Evolutionary conservation across 106 monocot species (phyloP), one percentile per base, ranked within the genome.

Genomic region (Apostasia shenzhenica): DNA sequence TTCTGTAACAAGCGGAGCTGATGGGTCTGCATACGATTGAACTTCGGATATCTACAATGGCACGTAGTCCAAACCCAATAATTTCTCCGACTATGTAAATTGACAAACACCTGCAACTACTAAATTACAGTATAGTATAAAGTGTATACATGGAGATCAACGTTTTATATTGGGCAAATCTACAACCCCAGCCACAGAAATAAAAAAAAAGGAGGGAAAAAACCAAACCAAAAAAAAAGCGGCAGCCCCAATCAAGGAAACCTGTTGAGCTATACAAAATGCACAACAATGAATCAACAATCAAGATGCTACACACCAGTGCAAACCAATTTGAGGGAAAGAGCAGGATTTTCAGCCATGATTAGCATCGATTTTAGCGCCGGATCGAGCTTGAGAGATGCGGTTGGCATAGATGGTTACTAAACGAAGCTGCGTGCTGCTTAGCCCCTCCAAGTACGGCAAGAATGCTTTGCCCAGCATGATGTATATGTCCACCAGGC

Each of bases 401-500:
- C 92, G 76, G 70, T 90, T 99, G 47, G 92, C 92, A 63, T 99
- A 99, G 50, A 99, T 89, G 3, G 92, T 92, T 37, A 99, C 92
- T 11, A 99, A 66, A 39, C 89, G 80, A 67, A 99, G 69, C 69
- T 99, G 97, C 0, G 97, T 99, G 84, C 92, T 92, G 73, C 73
- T 99, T n/a, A 99, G 87, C 41, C 92, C 89, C 67, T 99, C 97
- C 71, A 99, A 73, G 59, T 92, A 85, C 42, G 97, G 97, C 67
- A 86, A 73, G 70, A 99, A 99, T 44, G 86, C 77, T 50, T 99
- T 90, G 42, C 87, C 97, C 45, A 99, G 89, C 82, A 92, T 84
- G 64, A 99, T 99, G 66, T 99, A 92, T 41, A 99, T 99, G 72
- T 99, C 97, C 85, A 99, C 97, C 79, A 99, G 78, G 75, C 97